Evolutionary conservation across 495 filamentous ascomycete genomes (phyloP), one percentile per base, ranked within the genome.

Genomic region (Penicillium taxi): DNA sequence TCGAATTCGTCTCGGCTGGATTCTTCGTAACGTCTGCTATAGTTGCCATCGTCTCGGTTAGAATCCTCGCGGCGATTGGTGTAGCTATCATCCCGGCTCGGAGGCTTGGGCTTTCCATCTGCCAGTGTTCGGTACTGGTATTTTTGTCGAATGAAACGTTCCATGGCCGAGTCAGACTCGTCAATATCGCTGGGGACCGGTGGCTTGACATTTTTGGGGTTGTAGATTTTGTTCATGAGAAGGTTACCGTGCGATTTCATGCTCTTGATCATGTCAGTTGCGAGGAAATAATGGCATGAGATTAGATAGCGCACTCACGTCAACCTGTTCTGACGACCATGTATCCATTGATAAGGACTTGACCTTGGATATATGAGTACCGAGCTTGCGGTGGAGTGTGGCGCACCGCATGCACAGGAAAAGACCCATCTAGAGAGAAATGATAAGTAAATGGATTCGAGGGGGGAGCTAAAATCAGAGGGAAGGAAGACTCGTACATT

Each of bases 331-430:
- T 54, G 78, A 80, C 27, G 84, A 75, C 91, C 91, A 98, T 32
- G 78, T 86, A 55, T 98, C 91, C 91, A 96, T 96, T 47, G 83
- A 94, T 66, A 96, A 65, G 6, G 88, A 95, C 62, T 98, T 98
- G 62, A 98, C 86, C 61, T 96, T 98, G 28, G 90, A 94, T 38
- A 98, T 84, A 57, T 98, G 91, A 34, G 89, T 96, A 35, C 93
- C 93, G 50, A 96, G 72, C 63, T 96, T 96, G 50, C 91, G 86
- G 68, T 98, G 91, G 56, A 96, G 69, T 19, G 86, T 75, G 39
- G 89, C 91, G 74, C 91, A 98, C 56, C 93, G 86, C 82, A 96
- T 89, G 66, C 91, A 98, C 5, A 98, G 74, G 64, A 98, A 98
- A 34, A 96, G 77, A 21, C 91, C 91, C 62, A 98, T 71, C 88